Evolutionary conservation across 768 basidiomycete genomes (phyloP), one percentile per base, ranked within the genome.

Genomic region (Cystobasidium tubakii): DNA sequence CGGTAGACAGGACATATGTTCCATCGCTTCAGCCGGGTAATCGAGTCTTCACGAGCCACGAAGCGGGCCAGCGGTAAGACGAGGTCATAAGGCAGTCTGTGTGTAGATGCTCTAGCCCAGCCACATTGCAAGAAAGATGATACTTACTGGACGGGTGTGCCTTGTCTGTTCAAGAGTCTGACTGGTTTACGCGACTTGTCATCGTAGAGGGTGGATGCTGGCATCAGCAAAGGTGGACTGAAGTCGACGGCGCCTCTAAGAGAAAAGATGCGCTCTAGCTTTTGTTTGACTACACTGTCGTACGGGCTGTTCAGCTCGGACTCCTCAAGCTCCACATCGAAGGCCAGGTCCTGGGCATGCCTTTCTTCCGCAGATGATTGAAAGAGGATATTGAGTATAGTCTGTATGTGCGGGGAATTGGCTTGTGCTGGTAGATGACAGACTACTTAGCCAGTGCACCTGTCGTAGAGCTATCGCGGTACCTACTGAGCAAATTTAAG

Each of bases 21-120:
- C 66, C 78, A 81, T 0, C 80, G 76, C 62, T 81, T 81, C 31
- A 81, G 73, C 15, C 80, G 77, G 7, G 74, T 75, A 10, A 78
- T 66, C 0, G 75, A 57, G 4, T 75, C 50, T 27, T 79, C 77
- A 29, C 79, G 77, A 9, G 79, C 79, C 13, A 79, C 73, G 75
- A 77, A 76, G 7, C 77, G 75, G 13, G 77, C 77, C 70, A 70
- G 33, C 2, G 74, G 74, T 25, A 75, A 53, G 19, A 66, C 57
- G 12, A 55, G 39, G 44, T 75, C 74, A 42, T 75, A 75, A 17
- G 74, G 74, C n/a, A 75, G 69, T 27, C 54, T 57, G 1, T 1
- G 57, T 1, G 7, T 33, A 25, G 31, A 43, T 27, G 60, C n/a
- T 46, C 17, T 17, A 31, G 3, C 7, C n/a, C n/a, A 44, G 65